Conservation (phyloP, 176 grass and related monocot species). For the Ananas comosus region DNA sequence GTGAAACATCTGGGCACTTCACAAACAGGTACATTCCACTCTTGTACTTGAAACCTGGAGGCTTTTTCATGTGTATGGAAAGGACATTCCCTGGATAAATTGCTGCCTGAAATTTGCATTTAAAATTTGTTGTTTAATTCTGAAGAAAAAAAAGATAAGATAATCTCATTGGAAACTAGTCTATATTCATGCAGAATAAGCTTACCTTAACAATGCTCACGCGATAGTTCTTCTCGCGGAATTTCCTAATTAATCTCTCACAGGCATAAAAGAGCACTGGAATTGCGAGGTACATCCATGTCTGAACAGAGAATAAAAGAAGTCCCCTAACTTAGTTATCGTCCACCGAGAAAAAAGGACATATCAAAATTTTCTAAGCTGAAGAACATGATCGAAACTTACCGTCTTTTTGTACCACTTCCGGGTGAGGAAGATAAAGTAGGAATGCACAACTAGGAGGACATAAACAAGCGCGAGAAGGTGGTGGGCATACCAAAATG, state of each 20-base stretch:
- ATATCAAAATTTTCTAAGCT: no score
- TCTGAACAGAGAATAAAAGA: constrained; percentile 32
- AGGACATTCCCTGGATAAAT: constrained; percentile 98
- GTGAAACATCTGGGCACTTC: constrained; percentile 89
- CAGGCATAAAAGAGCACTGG: constrained; percentile 89
- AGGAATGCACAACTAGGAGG: constrained; percentile 83
- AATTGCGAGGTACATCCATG: constrained; percentile 96
- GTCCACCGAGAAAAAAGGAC: no score
- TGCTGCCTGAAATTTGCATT: constrained; percentile 51
- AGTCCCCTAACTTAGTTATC: no score
- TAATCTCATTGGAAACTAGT: neutral
- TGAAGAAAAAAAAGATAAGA: neutral
- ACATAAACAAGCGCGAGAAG: constrained; percentile 70
- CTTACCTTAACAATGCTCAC: constrained; percentile 73
- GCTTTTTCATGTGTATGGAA: constrained; percentile 92
- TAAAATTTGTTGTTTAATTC: constrained; percentile 4
- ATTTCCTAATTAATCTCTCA: constrained; percentile 88
- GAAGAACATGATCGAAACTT: constrained; percentile 16
- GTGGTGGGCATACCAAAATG: constrained; percentile 99
- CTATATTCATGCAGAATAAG: neutral
- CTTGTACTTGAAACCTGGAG: constrained; percentile 86
- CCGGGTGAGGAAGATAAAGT: constrained; percentile 90
- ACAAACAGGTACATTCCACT: constrained; percentile 99
- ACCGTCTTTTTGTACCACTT: constrained; percentile 97
- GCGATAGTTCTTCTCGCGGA: constrained; percentile 65